Conservation (phyloP, 2,329 filamentous ascomycete genomes). For the Monosporascus sp. region DNA sequence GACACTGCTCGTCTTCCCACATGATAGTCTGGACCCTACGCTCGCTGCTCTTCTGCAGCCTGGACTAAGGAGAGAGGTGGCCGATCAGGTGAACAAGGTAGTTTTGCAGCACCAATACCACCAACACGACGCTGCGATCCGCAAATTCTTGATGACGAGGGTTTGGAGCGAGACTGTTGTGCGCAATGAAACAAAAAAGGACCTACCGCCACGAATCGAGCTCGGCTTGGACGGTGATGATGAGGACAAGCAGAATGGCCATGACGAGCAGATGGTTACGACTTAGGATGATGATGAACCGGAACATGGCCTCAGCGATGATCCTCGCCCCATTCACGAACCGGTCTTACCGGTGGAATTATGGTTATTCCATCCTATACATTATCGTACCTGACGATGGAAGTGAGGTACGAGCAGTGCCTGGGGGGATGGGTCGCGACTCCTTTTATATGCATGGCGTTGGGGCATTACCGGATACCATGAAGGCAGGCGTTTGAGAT, state of each 20-base stretch:
- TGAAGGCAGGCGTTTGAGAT: not conserved
- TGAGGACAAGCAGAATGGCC: slow-evolving; percentile 32
- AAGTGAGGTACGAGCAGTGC: not conserved
- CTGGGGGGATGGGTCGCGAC: not conserved
- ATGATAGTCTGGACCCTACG: slow-evolving; percentile 71
- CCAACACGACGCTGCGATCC: slow-evolving; percentile 74
- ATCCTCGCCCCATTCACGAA: not conserved
- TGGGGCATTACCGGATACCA: not conserved
- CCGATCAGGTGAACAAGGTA: slow-evolving; percentile 81
- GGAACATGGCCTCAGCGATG: not conserved
- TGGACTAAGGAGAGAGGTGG: slow-evolving; percentile 74
- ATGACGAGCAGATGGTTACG: slow-evolving; percentile 47
- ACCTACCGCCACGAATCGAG: slow-evolving; percentile 35
- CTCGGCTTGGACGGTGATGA: slow-evolving; percentile 31
- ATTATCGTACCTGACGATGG: not conserved
- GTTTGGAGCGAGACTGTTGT: slow-evolving; percentile 76
- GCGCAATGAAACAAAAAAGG: slow-evolving; percentile 32
- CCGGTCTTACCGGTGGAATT: not conserved
- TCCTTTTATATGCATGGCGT: not conserved
- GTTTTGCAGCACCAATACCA: slow-evolving; percentile 70
- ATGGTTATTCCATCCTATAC: not conserved
- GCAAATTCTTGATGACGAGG: slow-evolving; percentile 73
- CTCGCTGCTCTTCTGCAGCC: slow-evolving; percentile 74
- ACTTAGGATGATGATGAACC: slow-evolving; percentile 28
- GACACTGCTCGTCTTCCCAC: slow-evolving; percentile 81